A percentile compares a stretch with the other conserved stretches of the same genome.
Conservation (phyloP, 352 stramenopile genomes). For the Aphanomyces astaci region DNA sequence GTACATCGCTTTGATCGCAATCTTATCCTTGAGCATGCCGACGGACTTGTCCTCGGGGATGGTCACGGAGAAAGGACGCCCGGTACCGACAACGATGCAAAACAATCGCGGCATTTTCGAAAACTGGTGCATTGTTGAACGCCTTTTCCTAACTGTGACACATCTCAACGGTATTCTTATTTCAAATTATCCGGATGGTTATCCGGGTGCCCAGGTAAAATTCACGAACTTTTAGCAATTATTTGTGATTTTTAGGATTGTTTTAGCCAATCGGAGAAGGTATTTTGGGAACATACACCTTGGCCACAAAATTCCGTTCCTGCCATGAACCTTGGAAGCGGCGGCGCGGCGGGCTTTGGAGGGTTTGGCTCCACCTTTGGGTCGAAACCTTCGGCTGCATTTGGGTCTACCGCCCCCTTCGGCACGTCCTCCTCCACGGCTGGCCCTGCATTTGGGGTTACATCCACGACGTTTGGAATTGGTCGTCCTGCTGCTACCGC, state of each 20-base stretch:
- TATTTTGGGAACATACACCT: not conserved
- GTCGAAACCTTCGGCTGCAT: not conserved
- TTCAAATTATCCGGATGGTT: no score
- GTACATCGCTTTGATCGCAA: not conserved
- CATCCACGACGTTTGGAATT: conserved; percentile 9
- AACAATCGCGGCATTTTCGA: not conserved
- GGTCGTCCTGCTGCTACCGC: not conserved
- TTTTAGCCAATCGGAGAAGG: not conserved
- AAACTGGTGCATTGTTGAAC: not conserved
- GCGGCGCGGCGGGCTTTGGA: not conserved
- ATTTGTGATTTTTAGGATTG: no score
- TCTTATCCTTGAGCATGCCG: not conserved
- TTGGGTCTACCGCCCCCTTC: not conserved
- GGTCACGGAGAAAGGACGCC: not conserved
- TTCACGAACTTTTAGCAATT: no score
- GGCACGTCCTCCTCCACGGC: not conserved
- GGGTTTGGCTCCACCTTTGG: not conserved
- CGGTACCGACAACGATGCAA: not conserved
- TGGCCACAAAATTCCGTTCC: not conserved
- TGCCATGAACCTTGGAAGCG: not conserved
- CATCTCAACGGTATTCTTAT: no score
- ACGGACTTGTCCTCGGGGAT: not conserved
- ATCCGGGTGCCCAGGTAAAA: no score
- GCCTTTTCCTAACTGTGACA: no score
- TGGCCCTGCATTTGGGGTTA: not conserved